Base-by-base conservation (phyloP, 2,329 filamentous ascomycete genomes). In the Penicillium sp. region DNA sequence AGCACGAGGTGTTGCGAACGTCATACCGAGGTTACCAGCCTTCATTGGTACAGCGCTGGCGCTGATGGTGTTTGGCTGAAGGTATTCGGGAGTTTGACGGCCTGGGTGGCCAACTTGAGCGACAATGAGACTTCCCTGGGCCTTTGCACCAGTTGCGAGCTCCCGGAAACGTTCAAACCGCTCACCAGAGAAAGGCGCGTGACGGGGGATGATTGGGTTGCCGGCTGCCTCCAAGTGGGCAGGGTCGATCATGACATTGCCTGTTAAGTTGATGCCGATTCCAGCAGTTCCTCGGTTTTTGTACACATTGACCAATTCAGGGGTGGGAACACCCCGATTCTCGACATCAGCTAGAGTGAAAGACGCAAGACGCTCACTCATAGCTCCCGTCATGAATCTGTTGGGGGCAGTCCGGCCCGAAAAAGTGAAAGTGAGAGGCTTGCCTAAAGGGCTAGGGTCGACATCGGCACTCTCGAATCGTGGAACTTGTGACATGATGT, bases 321-420 rank as follows among this genome's bases (percentile, higher is more conserved):
- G 77, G 8, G 77, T 77, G 5, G 83, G 81, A 6, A 86, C 72
- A 23, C 82, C 81, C 40, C 86, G 79, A 2, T 75, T 76, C 26
- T 78, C 70, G 12, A 82, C 62, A 55, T 83, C 76, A 23, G 77
- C 77, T 7, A 80, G 73, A 53, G 83, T 77, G 82, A 83, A 89
- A 6, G 81, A 84, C 0, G 84, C 82, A 12, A 88, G 74, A 6
- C 80, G 76, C 67, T 89, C 87, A 3, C 82, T 83, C 86, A 89
- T 89, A 35, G 87, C 82, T 12, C 77, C 84, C 70, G 89, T 89
- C 59, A 88, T 70, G 64, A 88, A 85, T n/a, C 85, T 78, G 67
- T 89, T 89, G 45, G 80, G 81, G 2, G 85, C 85, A 1, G 79
- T 81, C 54, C 75, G 78, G 46, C 81, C 79, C 37, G 81, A 81